Percentiles rank a stretch among this genome's conserved stretches.
Evolutionary conservation across 2,329 filamentous ascomycete species (phyloP).

Genomic region (Aureobasidium sp.): DNA sequence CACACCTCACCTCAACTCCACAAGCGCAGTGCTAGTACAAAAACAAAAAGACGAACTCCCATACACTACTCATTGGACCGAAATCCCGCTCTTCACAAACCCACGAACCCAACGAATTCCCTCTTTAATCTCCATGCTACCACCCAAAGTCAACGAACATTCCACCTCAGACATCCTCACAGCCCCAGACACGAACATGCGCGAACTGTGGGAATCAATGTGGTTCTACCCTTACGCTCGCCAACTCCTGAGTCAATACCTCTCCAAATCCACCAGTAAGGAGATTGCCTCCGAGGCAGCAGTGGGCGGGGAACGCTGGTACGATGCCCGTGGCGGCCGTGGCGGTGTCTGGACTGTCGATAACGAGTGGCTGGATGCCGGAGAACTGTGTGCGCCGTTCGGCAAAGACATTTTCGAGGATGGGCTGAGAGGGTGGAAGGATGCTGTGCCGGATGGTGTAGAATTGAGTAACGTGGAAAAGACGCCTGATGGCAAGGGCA

Average conservation of each 20-base stretch:
- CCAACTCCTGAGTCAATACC: slow-evolving; percentile 8
- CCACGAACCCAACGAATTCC: slow-evolving; percentile 2
- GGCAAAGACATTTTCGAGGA: slow-evolving; percentile 11
- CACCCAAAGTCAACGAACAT: background rate
- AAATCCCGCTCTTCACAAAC: slow-evolving; percentile 9
- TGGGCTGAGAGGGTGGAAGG: background rate
- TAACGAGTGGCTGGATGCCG: slow-evolving; percentile 10
- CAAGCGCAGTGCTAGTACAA: background rate
- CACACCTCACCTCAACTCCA: slow-evolving; percentile 8
- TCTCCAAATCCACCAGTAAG: background rate
- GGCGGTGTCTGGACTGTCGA: slow-evolving; percentile 15
- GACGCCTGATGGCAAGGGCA: slow-evolving; percentile 5
- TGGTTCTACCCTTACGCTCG: slow-evolving; percentile 15
- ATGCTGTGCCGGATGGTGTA: background rate
- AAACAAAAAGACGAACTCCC: background rate
- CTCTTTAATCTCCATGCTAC: slow-evolving; percentile 5
- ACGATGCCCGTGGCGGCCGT: slow-evolving; percentile 6
- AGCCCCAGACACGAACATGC: slow-evolving; percentile 2
- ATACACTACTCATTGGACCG: background rate
- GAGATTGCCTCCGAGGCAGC: slow-evolving; percentile 15
- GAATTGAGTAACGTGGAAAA: background rate
- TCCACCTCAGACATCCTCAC: background rate
- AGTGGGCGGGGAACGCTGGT: slow-evolving; percentile 10
- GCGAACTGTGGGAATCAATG: slow-evolving; percentile 6
- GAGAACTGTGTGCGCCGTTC: slow-evolving; percentile 4